Evolutionary conservation across 2,329 filamentous ascomycete genomes (phyloP).

Genomic region (Fusarium papillatum): DNA sequence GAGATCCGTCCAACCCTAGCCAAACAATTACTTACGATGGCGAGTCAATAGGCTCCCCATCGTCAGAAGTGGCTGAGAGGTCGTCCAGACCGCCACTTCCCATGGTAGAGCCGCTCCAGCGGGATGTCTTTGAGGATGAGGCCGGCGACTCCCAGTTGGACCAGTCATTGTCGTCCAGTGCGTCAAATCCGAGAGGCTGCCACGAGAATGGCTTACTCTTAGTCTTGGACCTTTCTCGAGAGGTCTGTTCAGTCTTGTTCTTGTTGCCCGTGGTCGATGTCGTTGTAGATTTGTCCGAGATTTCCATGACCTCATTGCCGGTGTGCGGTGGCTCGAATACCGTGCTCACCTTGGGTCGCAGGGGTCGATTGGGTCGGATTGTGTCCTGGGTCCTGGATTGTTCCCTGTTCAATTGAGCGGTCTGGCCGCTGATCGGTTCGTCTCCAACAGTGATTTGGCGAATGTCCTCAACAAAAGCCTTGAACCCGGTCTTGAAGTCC

Average conservation of each 20-base stretch:
- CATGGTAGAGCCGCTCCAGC: conserved; percentile 75
- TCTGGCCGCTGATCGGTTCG: conserved; percentile 77
- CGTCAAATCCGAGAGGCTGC: conserved; percentile 70
- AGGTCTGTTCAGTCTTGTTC: conserved; percentile 44
- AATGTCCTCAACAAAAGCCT: conserved; percentile 96
- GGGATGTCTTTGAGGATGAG: conserved; percentile 64
- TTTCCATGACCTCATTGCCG: conserved; percentile 23
- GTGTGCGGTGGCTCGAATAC: conserved; percentile 55
- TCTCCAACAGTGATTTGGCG: conserved; percentile 96
- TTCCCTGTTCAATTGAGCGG: conserved; percentile 32
- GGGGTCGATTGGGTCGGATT: conserved; percentile 57
- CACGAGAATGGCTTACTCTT: conserved; percentile 70
- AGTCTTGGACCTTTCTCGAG: conserved; percentile 53
- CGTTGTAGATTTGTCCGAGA: conserved; percentile 33
- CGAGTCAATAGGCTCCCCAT: conserved; percentile 59
- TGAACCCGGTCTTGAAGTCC: conserved; percentile 90
- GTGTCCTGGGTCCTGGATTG: conserved; percentile 57
- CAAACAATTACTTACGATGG: conserved; percentile 60
- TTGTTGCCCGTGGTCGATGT: conserved; percentile 48
- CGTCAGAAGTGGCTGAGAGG: conserved; percentile 61
- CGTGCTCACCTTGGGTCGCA: conserved; percentile 57
- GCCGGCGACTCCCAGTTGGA: conserved; percentile 72
- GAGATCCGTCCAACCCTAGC: neutral
- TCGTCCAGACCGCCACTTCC: conserved; percentile 57
- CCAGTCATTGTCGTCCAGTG: conserved; percentile 74